phyloP scores from a whole-genome alignment of 108 stramenopile genomes.

The Fragilariopsis cylindrus region DNA sequence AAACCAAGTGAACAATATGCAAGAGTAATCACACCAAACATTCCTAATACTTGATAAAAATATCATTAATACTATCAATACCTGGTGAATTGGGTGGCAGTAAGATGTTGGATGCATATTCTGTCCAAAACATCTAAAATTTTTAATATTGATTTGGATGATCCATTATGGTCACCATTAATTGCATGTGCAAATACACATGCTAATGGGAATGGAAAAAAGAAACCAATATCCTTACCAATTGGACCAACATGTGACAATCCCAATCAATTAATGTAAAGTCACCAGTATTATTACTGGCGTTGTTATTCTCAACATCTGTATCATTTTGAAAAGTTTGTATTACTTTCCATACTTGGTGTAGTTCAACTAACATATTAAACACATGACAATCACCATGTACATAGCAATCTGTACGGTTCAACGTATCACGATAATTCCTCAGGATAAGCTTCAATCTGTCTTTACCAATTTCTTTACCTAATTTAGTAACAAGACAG shows the following conservation, averaged over 20 bases:
- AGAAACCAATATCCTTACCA: slow-evolving; percentile 31
- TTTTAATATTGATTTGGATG: slow-evolving; percentile 9
- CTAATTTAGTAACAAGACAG: neutral
- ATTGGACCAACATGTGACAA: slow-evolving; percentile 28
- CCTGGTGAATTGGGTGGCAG: neutral
- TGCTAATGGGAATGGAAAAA: slow-evolving; percentile 25
- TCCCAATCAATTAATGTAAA: slow-evolving; percentile 41
- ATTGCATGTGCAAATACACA: slow-evolving; percentile 14
- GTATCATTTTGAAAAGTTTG: neutral
- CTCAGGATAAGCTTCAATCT: slow-evolving; percentile 6
- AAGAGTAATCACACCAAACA: slow-evolving; percentile 12
- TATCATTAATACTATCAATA: slow-evolving; percentile 6
- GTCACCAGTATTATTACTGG: neutral
- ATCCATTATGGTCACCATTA: slow-evolving; percentile 3
- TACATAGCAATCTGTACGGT: slow-evolving; percentile 30
- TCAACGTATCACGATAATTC: slow-evolving; percentile 7
- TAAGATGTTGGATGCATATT: slow-evolving; percentile 8
- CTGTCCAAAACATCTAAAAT: slow-evolving; percentile 2
- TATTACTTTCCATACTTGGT: neutral
- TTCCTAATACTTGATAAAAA: slow-evolving; percentile 8
- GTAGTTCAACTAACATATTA: slow-evolving; percentile 56
- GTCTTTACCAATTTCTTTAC: slow-evolving; percentile 20
- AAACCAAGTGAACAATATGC: neutral
- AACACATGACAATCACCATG: slow-evolving; percentile 55
- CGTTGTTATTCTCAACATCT: slow-evolving; percentile 15